Conservation (phyloP, 2,329 filamentous ascomycete species). For the Ascochyta fabae region DNA sequence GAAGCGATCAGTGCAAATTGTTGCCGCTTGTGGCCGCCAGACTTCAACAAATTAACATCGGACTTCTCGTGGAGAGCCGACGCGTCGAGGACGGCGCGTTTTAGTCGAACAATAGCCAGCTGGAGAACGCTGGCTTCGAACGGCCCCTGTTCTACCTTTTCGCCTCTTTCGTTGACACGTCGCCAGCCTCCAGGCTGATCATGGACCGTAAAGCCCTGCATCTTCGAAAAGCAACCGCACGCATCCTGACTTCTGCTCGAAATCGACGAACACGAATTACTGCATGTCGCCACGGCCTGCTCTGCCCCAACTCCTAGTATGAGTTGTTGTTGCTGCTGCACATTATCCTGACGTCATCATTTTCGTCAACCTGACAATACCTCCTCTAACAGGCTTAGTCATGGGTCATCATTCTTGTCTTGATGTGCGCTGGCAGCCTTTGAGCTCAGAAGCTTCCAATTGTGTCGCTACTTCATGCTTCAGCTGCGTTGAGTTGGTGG, state of each 20-base stretch:
- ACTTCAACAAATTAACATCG: slow-evolving; percentile 7
- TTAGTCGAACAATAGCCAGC: neutral
- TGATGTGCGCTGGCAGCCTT: neutral
- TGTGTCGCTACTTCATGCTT: no score
- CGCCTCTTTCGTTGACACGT: neutral
- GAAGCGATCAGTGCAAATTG: neutral
- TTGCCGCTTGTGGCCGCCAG: slow-evolving; percentile 7
- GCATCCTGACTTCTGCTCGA: neutral
- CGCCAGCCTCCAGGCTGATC: neutral
- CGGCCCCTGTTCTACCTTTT: neutral
- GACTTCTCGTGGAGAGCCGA: slow-evolving; percentile 15
- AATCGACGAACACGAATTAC: neutral
- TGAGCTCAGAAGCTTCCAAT: no score
- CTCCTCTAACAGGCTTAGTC: no score
- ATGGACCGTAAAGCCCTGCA: neutral
- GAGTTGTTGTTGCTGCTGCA: no score
- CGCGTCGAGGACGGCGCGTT: neutral
- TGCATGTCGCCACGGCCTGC: neutral
- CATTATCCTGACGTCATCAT: neutral
- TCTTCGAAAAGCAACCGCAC: neutral
- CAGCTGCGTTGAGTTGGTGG: no score
- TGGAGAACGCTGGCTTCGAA: neutral
- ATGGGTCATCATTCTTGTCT: no score
- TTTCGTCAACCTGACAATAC: no score
- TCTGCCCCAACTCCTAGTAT: no score